These are phyloP conservation scores for Biancaea sappan DNA, from an alignment of 306 rosid species.

Conservation along the genomic window DNA sequence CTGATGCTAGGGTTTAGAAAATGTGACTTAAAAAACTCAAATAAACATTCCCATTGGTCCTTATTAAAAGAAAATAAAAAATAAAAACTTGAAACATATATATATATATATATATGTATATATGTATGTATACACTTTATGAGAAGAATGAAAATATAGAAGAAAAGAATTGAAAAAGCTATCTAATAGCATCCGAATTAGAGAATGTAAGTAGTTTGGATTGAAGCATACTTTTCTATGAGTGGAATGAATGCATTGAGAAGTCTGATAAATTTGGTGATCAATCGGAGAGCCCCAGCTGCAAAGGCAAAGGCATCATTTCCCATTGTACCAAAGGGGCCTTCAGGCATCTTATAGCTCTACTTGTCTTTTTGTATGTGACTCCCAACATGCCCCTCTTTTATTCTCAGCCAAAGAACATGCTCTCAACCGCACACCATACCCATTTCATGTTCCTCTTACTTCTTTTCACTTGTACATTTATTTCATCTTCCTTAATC, in stretches of 20 bases:
- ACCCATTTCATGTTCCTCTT: constrained; percentile 20
- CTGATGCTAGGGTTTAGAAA: background rate
- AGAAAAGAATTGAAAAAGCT: background rate
- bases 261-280: constrained; percentile 32
- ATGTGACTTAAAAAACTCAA: background rate
- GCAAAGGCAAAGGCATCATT: constrained; percentile 44
- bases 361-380: constrained; percentile 45
- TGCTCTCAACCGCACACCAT: constrained; percentile 41
- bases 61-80: too few relatives aligned
- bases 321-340: constrained; percentile 30
- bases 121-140: background rate
- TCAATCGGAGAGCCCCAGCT: constrained; percentile 23
- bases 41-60: too few relatives aligned
- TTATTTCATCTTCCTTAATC: constrained; percentile 25
- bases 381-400: constrained; percentile 41
- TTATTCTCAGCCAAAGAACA: constrained; percentile 66
- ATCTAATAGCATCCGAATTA: background rate
- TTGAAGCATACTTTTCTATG: constrained; percentile 32
- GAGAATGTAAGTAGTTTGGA: constrained; percentile 1
- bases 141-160: background rate
- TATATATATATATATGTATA: too few relatives aligned
- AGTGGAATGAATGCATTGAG: constrained; percentile 43
- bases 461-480: constrained; percentile 29
- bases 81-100: too few relatives aligned
- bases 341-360: constrained; percentile 39